Evolutionary conservation across 768 basidiomycete genomes (phyloP), one percentile per base, ranked within the genome.

Genomic region (Fistulinella prunicolor): DNA sequence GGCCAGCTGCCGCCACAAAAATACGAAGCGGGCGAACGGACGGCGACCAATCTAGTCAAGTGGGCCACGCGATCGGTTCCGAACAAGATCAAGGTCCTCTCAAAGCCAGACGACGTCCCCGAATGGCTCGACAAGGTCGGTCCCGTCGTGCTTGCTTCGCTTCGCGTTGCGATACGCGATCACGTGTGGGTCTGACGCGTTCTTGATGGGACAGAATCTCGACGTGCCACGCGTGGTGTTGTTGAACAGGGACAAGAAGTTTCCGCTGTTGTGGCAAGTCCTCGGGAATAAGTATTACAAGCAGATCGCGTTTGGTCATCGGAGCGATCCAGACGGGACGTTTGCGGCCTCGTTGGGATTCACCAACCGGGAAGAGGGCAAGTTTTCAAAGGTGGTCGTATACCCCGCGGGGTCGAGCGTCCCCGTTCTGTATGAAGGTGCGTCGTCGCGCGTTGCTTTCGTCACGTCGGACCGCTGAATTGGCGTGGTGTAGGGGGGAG

Each of bases 261-360:
- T 81, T 38, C 91, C 90, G 1, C 67, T 92, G 10, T 72, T 92
- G 34, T 93, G 89, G 90, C 80, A 85, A 56, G 82, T 86, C 19
- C 76, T 93, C 22, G 80, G 77, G 20, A 87, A 89, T 61, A 86
- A 82, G 54, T 91, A 83, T 69, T 61, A 73, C 47, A 80, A 79
- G 37, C 69, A 80, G 53, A 71, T 92, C 9, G 73, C 71, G 22
- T 81, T 91, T 53, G 85, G 74, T 2, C 73, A 76, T 23, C 79
- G 84, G 58, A 79, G 78, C 29, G 87, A 89, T 68, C 76, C 80
- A 21, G 75, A 84, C 40, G 86, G 83, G 19, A 74, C 71, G 46
- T 75, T 80, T 35, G 79, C 80, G 8, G 70, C 74, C 0, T 68
- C 74, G 21, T 62, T 91, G 48, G 88, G 86, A 1, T 70, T 82